Evolutionary conservation across 768 basidiomycete genomes (phyloP), one percentile per base, ranked within the genome.

Genomic region (Exidia glandulosa): DNA sequence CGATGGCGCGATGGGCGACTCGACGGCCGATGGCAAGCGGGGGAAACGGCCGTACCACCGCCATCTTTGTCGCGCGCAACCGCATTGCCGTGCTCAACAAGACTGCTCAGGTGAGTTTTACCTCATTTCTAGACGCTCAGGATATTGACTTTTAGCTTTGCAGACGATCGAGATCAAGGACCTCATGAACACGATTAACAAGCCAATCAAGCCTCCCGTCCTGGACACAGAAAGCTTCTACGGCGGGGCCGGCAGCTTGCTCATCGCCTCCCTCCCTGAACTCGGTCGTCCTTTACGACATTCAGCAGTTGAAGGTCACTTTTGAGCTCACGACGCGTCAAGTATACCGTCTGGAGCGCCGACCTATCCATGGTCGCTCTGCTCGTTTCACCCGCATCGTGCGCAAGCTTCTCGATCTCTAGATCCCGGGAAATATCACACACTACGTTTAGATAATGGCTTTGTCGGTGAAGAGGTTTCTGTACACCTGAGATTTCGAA

Each of bases 221-320:
- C 90, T 93, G 70, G 94, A 93, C 23, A 97, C 89, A 70, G 96
- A 99, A 67, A 92, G 98, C 66, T 99, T 98, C 76, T 98, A 96
- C 62, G 96, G 96, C 58, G 96, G 95, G 50, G 97, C 96, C 2
- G 93, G 93, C 2, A 90, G 90, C 67, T 79, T 99, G 34, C 85
- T 99, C 58, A 81, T 99, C 61, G 89, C 92, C 71, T 89, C n/a
- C n/a, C n/a, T n/a, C 94, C 1, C 80, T 90, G 6, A 80, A 86
- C 7, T 83, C 88, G 5, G 93, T 96, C 61, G 84, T 94, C 13
- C 79, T 99, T 19, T 98, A 93, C 66, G 96, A 99, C 68, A 95
- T 99, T 60, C 96, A 98, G 71, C 96, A 98, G 68, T 90, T 93
- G 70, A 98, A 96, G 77, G 83, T 84, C 14, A 79, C 98, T 54